Conservation (phyloP, 768 basidiomycete species). For the Asterophora lycoperdoides region DNA sequence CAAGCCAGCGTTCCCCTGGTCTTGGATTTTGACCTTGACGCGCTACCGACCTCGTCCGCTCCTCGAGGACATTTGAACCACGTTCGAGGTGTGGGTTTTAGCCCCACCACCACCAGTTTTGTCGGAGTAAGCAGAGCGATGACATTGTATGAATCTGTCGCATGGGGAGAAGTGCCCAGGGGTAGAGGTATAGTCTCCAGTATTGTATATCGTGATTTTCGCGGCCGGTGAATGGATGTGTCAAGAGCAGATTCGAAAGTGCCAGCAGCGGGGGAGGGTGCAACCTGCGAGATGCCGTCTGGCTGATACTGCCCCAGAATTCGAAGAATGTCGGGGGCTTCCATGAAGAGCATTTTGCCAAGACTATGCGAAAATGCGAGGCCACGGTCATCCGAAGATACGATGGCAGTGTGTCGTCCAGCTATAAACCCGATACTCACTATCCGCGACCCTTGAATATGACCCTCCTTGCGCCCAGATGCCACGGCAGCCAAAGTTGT, state of each 20-base stretch:
- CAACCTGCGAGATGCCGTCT: conserved; percentile 23
- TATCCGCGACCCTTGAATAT: conserved; percentile 76
- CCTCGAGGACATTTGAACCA: conserved; percentile 78
- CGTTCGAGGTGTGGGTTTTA: conserved; percentile 89
- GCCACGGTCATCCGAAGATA: conserved; percentile 86
- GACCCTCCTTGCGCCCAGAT: conserved; percentile 82
- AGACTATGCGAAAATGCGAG: conserved; percentile 94
- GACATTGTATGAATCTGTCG: conserved; percentile 75
- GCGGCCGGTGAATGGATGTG: conserved; percentile 36
- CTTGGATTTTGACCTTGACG: conserved; percentile 39
- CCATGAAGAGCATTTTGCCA: conserved; percentile 91
- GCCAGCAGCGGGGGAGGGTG: conserved; percentile 5
- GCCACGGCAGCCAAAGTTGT: conserved; percentile 62
- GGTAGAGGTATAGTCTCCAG: conserved; percentile 81
- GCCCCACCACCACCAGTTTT: conserved; percentile 89
- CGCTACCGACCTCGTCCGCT: conserved; percentile 36
- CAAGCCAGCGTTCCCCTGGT: conserved; percentile 71
- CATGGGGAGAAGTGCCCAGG: conserved; percentile 65
- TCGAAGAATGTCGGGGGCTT: conserved; percentile 89
- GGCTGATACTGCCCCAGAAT: conserved; percentile 90
- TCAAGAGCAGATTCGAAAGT: conserved; percentile 15
- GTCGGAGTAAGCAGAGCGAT: conserved; percentile 84
- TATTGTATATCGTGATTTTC: conserved; percentile 58
- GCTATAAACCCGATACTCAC: conserved; percentile 84
- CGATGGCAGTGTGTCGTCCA: conserved; percentile 86